Evolutionary conservation across 2,329 filamentous ascomycete species (phyloP).

Genomic region (Clonostachys sp.): DNA sequence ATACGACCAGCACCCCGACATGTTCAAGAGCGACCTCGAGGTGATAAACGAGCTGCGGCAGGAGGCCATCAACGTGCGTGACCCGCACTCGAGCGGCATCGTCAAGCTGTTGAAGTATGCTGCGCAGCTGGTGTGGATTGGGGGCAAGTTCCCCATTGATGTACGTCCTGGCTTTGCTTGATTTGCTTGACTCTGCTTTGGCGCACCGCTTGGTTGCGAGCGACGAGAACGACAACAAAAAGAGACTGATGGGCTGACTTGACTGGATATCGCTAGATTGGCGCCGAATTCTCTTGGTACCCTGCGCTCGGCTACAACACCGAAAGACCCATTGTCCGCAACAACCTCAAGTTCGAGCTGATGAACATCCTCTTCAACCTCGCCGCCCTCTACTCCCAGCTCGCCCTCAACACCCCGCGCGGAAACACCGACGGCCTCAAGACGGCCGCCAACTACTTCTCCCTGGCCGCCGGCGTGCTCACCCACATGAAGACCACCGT

Average conservation of each 20-base stretch:
- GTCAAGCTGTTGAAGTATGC: constrained; percentile 88
- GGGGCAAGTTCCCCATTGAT: constrained; percentile 94
- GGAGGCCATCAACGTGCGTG: constrained; percentile 83
- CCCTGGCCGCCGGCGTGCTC: constrained; percentile 79
- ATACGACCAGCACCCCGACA: constrained; percentile 98
- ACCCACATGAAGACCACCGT: constrained; percentile 71
- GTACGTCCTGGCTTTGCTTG: constrained; percentile 33
- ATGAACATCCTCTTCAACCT: constrained; percentile 93
- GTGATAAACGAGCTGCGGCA: constrained; percentile 77
- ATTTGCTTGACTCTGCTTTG: background rate
- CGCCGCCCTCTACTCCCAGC: constrained; percentile 86
- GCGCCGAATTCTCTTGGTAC: constrained; percentile 95
- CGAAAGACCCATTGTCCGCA: constrained; percentile 62
- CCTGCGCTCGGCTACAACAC: constrained; percentile 87
- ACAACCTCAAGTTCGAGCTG: constrained; percentile 75
- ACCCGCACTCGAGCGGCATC: constrained; percentile 82
- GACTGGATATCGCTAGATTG: constrained; percentile 54
- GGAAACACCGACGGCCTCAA: constrained; percentile 79
- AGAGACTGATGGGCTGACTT: background rate
- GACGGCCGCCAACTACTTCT: constrained; percentile 84
- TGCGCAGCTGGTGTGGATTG: constrained; percentile 87
- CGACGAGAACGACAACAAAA: background rate
- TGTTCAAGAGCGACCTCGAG: constrained; percentile 84
- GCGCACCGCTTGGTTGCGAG: background rate
- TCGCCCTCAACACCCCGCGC: constrained; percentile 77